phyloP scores from a whole-genome alignment of 2,329 filamentous ascomycete species.

The Niveomyces coronatus region DNA sequence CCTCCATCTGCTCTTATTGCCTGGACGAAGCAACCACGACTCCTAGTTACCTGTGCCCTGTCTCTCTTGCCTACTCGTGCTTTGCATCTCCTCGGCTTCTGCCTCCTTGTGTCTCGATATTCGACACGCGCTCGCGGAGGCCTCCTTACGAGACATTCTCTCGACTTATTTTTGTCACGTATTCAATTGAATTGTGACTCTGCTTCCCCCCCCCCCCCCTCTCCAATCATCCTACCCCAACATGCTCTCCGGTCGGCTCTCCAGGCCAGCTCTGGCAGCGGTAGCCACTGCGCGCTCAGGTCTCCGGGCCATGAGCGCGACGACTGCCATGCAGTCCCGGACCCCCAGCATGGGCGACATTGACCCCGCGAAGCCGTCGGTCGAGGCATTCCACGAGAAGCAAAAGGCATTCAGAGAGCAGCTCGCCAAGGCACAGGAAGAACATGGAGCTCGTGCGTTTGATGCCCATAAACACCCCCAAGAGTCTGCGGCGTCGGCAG shows the following conservation, averaged over 20 bases:
- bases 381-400: conserved; percentile 67
- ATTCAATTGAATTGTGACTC: background rate
- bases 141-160: background rate
- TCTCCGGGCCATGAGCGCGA: conserved; percentile 48
- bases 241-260: conserved; percentile 43
- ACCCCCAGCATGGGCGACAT: conserved; percentile 82
- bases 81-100: conserved; percentile 3
- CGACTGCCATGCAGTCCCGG: conserved; percentile 30
- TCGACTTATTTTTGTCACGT: too few relatives aligned
- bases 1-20: conserved; percentile 3
- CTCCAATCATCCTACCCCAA: conserved; percentile 26
- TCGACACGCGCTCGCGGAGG: conserved; percentile 4
- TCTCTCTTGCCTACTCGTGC: conserved; percentile 1
- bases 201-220: conserved; percentile 9
- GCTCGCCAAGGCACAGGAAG: conserved; percentile 65
- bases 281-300: conserved; percentile 34
- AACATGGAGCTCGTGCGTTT: conserved; percentile 74
- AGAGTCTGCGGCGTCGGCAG: conserved; percentile 30
- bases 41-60: conserved; percentile 4
- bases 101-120: conserved; percentile 3
- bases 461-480: conserved; percentile 25
- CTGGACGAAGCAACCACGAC: conserved; percentile 7
- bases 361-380: conserved; percentile 51
- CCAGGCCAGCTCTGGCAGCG: conserved; percentile 31
- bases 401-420: conserved; percentile 82